phyloP scores from a whole-genome alignment of 495 filamentous ascomycete genomes.

The Aspergillus asperescens region DNA sequence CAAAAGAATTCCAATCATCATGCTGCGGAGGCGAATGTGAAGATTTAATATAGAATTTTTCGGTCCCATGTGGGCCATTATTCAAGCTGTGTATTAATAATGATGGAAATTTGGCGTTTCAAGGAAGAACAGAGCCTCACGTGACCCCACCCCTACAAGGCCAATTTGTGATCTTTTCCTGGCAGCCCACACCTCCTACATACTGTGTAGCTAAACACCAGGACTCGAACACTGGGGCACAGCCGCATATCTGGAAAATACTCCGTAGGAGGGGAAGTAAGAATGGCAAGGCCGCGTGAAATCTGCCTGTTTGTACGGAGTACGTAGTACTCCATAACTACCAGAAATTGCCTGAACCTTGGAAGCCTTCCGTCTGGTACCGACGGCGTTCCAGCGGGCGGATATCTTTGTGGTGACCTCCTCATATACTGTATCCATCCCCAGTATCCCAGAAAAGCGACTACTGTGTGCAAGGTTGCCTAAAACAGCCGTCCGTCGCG shows the following conservation, averaged over 20 bases:
- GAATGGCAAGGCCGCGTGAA: neutral
- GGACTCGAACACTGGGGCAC: too few species aligned
- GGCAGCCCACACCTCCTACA: too few species aligned
- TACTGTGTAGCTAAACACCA: too few species aligned
- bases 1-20: neutral
- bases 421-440: neutral
- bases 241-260: too few species aligned
- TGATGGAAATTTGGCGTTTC: too few species aligned
- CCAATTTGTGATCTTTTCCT: neutral
- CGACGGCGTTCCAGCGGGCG: slow-evolving; percentile 9
- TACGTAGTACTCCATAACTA: neutral
- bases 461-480: neutral
- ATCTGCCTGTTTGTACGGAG: neutral
- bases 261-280: neutral
- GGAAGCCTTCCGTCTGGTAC: slow-evolving; percentile 23
- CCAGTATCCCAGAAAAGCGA: neutral
- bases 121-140: neutral
- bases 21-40: neutral
- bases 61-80: neutral
- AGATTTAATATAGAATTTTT: neutral
- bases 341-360: too few species aligned
- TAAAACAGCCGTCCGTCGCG: slow-evolving; percentile 7
- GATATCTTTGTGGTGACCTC: slow-evolving; percentile 3
- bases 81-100: too few species aligned
- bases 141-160: neutral